A percentile compares a stretch with the other conserved stretches of the same genome.
Conservation (phyloP, 306 rosid species). For the Cucurbita pepo region DNA sequence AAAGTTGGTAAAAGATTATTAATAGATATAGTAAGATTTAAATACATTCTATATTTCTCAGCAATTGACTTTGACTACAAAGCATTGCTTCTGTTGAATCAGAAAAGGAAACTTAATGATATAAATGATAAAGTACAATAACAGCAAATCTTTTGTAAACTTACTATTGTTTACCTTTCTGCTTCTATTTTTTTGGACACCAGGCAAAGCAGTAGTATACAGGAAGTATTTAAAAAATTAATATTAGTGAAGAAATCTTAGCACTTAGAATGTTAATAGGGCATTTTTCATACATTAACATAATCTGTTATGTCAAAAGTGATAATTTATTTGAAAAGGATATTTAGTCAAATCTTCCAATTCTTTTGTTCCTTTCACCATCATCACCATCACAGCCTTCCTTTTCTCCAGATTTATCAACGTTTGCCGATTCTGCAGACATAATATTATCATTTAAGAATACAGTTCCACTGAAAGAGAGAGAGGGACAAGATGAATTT, state of each 20-base stretch:
- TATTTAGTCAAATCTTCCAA: constrained; percentile 41
- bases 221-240: neutral
- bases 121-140: neutral
- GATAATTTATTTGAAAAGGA: constrained; percentile 24
- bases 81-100: neutral
- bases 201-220: no score
- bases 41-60: neutral
- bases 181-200: no score
- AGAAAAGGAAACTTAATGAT: neutral
- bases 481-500: neutral
- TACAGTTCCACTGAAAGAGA: neutral
- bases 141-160: neutral
- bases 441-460: neutral
- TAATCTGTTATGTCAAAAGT: neutral
- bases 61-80: neutral
- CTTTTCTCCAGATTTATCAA: constrained; percentile 32
- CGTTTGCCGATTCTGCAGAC: constrained; percentile 45
- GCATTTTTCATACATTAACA: neutral
- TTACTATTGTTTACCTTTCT: neutral
- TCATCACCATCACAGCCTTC: constrained; percentile 36
- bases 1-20: neutral
- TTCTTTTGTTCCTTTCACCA: constrained; percentile 24
- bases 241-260: neutral
- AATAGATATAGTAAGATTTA: neutral
- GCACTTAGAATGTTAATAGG: neutral